phyloP scores from a whole-genome alignment of 306 rosid genomes.

The Fagus sylvatica region DNA sequence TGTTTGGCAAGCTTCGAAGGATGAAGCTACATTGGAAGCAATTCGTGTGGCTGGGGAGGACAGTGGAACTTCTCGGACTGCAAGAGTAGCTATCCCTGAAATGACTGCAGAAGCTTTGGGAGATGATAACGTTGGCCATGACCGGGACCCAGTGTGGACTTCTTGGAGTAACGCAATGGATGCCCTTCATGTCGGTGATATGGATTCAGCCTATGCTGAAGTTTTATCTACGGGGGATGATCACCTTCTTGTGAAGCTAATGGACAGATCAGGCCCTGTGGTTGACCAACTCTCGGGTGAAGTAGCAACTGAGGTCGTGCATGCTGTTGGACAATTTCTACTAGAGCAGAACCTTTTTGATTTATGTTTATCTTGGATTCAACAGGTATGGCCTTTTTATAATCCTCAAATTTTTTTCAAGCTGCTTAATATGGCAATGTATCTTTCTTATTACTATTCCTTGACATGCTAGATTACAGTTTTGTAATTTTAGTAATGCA shows the following conservation, averaged over 20 bases:
- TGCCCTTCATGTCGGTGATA: slow-evolving; percentile 84
- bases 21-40: slow-evolving; percentile 97
- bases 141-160: slow-evolving; percentile 87
- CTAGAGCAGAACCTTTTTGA: slow-evolving; percentile 76
- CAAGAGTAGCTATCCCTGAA: slow-evolving; percentile 87
- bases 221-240: slow-evolving; percentile 81
- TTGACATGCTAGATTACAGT: background rate
- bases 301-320: slow-evolving; percentile 65
- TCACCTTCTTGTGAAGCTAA: slow-evolving; percentile 79
- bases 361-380: slow-evolving; percentile 88
- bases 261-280: slow-evolving; percentile 95
- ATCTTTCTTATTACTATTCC: background rate
- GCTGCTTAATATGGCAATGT: background rate
- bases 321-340: slow-evolving; percentile 74
- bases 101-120: slow-evolving; percentile 75
- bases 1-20: slow-evolving; percentile 99
- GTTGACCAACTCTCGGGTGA: slow-evolving; percentile 78
- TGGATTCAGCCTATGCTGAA: slow-evolving; percentile 83
- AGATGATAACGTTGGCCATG: slow-evolving; percentile 68
- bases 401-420: background rate
- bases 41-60: slow-evolving; percentile 96
- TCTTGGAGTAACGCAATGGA: slow-evolving; percentile 90
- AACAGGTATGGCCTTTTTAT: slow-evolving; percentile 57
- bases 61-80: slow-evolving; percentile 67
- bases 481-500: background rate